Evolutionary conservation across 192 early-diverging fungal species (phyloP), one percentile per base, ranked within the genome.

Genomic region (Backusella liffmaniae): DNA sequence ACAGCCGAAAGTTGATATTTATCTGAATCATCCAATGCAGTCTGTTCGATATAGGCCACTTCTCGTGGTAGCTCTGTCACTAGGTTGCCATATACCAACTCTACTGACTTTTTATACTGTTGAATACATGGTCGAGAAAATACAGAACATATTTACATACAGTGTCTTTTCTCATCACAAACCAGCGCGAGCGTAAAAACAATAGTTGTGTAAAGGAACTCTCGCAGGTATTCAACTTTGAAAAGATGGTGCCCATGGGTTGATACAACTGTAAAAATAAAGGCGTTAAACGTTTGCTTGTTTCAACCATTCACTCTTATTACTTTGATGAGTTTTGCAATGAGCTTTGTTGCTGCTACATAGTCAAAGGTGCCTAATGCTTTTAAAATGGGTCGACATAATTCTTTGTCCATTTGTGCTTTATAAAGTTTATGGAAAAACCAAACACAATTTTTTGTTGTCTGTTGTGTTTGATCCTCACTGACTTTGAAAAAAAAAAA

Each of bases 281-380:
- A 12, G 62, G 16, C 32, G 35, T 44, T 44, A 7, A 35, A 51
- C 3, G n/a, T 18, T 34, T 16, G 18, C n/a, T 74, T 44, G 37
- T 7, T 34, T 34, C 15, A 16, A 32, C 32, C 3, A 32, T 32
- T 3, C 32, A 32, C 3, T 32, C 32, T 32, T 32, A 32, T 32
- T 32, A 32, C 85, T 73, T 84, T 84, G 41, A 56, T 71, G 30
- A 86, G 76, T 36, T 77, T 74, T 37, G 80, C 42, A 5, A 80
- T 68, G 13, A 84, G 77, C 72, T 85, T 87, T 66, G 81, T 84
- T 13, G 86, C 81, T 13, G 84, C 81, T 37, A 66, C 73, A 81
- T 85, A 87, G 70, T 87, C 86, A 72, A 87, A 87, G 4, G 86
- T 79, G 26, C 86, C 86, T 21, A 87, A 34, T 32, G 86, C 86